Conservation (phyloP, 2,329 filamentous ascomycete genomes). For the Cladophialophora chaetospira region DNA sequence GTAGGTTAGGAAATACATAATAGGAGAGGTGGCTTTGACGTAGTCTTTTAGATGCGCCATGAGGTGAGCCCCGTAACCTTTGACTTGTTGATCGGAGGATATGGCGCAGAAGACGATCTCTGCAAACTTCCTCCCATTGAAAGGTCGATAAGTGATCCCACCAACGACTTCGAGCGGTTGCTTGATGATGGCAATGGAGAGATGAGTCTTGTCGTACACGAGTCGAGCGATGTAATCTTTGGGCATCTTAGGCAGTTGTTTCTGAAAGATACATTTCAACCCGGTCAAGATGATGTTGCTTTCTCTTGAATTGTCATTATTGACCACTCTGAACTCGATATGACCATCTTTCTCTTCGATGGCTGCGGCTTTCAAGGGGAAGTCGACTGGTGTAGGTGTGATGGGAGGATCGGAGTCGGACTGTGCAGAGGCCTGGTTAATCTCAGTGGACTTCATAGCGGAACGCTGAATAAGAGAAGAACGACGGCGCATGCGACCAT, state of each 20-base stretch:
- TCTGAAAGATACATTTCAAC: constrained; percentile 97
- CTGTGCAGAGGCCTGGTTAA: constrained; percentile 15
- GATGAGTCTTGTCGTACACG: constrained; percentile 93
- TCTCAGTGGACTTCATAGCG: constrained; percentile 6
- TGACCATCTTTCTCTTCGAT: constrained; percentile 91
- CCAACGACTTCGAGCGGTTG: constrained; percentile 90
- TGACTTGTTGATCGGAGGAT: constrained; percentile 96
- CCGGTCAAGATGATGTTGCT: constrained; percentile 93
- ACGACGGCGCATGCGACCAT: background rate
- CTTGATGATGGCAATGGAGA: constrained; percentile 97
- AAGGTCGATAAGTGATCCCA: constrained; percentile 94
- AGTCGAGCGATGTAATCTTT: constrained; percentile 98
- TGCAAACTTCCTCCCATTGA: constrained; percentile 87
- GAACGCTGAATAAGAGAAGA: background rate
- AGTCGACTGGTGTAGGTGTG: constrained; percentile 70
- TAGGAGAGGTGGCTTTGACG: constrained; percentile 91
- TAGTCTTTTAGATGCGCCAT: constrained; percentile 99
- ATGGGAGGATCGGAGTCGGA: constrained; percentile 51
- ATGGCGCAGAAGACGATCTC: constrained; percentile 99
- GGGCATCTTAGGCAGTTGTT: constrained; percentile 98
- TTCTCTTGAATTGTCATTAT: constrained; percentile 87
- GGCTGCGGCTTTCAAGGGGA: constrained; percentile 91
- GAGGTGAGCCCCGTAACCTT: constrained; percentile 94
- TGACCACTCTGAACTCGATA: constrained; percentile 96
- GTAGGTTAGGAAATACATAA: constrained; percentile 99